Evolutionary conservation across 306 rosid genomes (phyloP), one percentile per base, ranked within the genome.

Genomic region (Betula pendula): DNA sequence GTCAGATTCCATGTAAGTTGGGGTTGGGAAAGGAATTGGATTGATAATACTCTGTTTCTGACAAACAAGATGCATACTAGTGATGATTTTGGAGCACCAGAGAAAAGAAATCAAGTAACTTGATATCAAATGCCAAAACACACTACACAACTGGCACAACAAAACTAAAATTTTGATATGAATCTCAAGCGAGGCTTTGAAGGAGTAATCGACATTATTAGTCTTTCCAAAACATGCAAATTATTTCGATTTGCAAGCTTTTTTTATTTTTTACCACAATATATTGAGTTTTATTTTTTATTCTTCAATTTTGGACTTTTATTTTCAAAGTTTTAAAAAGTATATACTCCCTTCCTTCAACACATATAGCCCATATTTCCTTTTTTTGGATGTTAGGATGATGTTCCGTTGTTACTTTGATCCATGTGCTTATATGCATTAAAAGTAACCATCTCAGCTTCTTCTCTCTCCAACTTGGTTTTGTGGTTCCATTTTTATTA

Each of bases 1-100:
- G 99, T 24, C 99, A 95, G 74, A 96, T 96, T 70, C 99, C 99
- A 82, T 96, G 99, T 96, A 85, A 85, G 97, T 89, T 51, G 15
- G n/a, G 27, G 38, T 15, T n/a, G 48, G 27, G 48, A 45, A n/a
- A n/a, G 67, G 48, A 35, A 19, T 38, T 65, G 8, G 27, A 8
- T 20, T 35, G 16, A 12, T 66, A 66, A 33, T n/a, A 6, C 25
- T 38, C 25, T 66, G 49, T 66, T 38, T 3, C 10, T 38, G 24
- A 66, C 70, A 8, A 19, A 40, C 49, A 66, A 66, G n/a, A 38
- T 35, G 9, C 70, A 38, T 6, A 29, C n/a, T 42, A 19, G 25
- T 38, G 29, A 35, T 29, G 31, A 19, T 62, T 16, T 16, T 31
- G 68, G n/a, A 33, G 68, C 20, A 7, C 14, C 11, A 6, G 29